A percentile compares a stretch with the other conserved stretches of the same genome.
Conservation (phyloP, 331 rosid genomes). For the Rhamnella rubrinervis region DNA sequence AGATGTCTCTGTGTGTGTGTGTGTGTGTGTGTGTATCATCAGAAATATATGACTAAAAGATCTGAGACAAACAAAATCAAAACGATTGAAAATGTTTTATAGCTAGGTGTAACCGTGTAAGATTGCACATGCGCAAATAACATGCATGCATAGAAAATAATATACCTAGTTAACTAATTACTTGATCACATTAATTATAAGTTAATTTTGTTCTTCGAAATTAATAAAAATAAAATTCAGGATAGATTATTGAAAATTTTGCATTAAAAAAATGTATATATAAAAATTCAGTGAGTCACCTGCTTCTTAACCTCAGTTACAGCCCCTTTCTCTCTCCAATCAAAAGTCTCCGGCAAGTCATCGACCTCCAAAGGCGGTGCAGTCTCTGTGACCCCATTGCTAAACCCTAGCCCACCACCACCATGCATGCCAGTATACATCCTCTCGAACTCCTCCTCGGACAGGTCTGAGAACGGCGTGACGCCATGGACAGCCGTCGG, state of each 20-base stretch:
- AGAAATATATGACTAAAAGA: no score
- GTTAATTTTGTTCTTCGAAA: no score
- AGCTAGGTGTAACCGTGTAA: no score
- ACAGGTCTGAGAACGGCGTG: constrained; percentile 76
- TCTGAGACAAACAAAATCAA: no score
- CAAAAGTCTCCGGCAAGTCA: constrained; percentile 74
- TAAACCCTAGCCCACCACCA: constrained; percentile 28
- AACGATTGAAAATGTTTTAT: no score
- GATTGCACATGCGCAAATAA: not conserved
- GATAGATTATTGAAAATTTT: not conserved
- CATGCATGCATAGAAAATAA: no score
- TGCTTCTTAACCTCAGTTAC: constrained; percentile 82
- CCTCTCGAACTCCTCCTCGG: constrained; percentile 61
- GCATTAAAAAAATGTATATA: not conserved
- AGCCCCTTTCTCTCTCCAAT: constrained; percentile 93
- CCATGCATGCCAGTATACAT: constrained; percentile 54
- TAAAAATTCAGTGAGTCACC: constrained; percentile 27
- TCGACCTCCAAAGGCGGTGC: constrained; percentile 36
- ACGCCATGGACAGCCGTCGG: constrained; percentile 85
- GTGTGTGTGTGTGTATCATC: no score
- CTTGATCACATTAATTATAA: no score
- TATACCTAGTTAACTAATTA: no score
- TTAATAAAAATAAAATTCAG: not conserved
- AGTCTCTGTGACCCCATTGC: not conserved
- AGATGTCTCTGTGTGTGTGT: no score